phyloP scores from a whole-genome alignment of 164 flowering plant genomes.

The Buxus sempervirens region DNA sequence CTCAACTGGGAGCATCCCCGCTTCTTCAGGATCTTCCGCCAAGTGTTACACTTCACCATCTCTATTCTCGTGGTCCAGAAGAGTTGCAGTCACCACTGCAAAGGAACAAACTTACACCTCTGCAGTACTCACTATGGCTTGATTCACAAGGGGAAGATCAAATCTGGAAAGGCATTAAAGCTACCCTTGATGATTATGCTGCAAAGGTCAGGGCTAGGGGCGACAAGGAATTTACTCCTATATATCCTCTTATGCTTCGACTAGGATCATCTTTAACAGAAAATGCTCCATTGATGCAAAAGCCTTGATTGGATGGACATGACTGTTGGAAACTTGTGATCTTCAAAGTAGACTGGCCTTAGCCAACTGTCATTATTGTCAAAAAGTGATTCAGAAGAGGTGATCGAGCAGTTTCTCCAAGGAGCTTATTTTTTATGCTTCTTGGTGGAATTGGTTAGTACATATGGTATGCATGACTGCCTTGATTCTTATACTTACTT shows the following conservation, averaged over 20 bases:
- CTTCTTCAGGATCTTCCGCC: constrained; percentile 86
- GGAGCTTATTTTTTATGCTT: too few relatives aligned
- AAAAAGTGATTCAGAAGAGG: too few relatives aligned
- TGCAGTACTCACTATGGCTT: constrained; percentile 87
- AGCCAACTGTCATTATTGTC: too few relatives aligned
- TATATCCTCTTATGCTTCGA: constrained; percentile 81
- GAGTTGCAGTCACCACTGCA: constrained; percentile 90
- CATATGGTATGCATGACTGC: too few relatives aligned
- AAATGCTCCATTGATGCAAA: constrained; percentile 27
- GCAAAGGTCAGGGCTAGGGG: constrained; percentile 73
- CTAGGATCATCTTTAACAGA: constrained; percentile 70
- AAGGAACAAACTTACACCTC: constrained; percentile 73
- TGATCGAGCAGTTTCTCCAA: too few relatives aligned
- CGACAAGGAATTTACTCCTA: constrained; percentile 92
- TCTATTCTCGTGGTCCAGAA: constrained; percentile 83
- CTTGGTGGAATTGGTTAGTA: too few relatives aligned
- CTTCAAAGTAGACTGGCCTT: too few relatives aligned
- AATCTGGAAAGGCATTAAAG: constrained; percentile 94
- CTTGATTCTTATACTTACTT: too few relatives aligned
- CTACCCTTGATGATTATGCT: constrained; percentile 95
- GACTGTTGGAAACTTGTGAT: too few relatives aligned
- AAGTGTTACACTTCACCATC: constrained; percentile 88
- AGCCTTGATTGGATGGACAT: neutral
- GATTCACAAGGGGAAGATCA: constrained; percentile 95
- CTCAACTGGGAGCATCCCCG: constrained; percentile 78